phyloP scores from a whole-genome alignment of 371 early-diverging fungal species.

The Sporodiniella umbellata region DNA sequence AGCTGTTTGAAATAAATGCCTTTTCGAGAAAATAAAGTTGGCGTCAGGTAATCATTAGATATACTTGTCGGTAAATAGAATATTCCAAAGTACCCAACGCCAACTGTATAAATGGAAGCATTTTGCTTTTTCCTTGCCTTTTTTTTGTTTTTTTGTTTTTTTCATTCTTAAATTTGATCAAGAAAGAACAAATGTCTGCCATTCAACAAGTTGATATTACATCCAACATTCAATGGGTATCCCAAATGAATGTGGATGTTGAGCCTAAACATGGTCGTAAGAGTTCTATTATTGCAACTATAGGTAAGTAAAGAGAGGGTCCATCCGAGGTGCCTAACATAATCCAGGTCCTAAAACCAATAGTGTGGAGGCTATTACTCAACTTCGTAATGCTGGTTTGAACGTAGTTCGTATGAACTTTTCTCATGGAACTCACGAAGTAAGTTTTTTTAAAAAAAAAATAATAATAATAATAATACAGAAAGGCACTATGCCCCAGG shows the following conservation, averaged over 20 bases:
- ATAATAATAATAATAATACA: no score
- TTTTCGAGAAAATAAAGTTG: no score
- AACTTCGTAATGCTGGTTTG: slow-evolving; percentile 92
- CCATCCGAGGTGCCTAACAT: no score
- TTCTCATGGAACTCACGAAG: slow-evolving; percentile 93
- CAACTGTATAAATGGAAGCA: no score
- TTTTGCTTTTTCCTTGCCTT: not conserved
- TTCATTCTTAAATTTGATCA: not conserved
- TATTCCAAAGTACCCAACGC: no score
- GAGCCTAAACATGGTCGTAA: slow-evolving; percentile 69
- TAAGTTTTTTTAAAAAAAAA: slow-evolving; percentile 20
- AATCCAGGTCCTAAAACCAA: slow-evolving; percentile 77
- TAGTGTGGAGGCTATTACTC: slow-evolving; percentile 78
- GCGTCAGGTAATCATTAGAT: slow-evolving; percentile 30
- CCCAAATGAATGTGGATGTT: slow-evolving; percentile 64
- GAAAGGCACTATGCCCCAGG: no score
- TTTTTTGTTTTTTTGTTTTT: slow-evolving; percentile 1
- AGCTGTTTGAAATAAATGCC: no score
- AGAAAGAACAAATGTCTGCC: slow-evolving; percentile 9
- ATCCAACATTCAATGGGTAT: slow-evolving; percentile 74
- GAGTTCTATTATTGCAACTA: slow-evolving; percentile 57
- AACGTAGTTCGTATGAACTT: slow-evolving; percentile 95
- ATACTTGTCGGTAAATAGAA: no score
- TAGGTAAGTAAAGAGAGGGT: slow-evolving; percentile 19
- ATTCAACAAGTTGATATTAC: slow-evolving; percentile 16